Conservation (phyloP, 75 land plant genomes). For the Larix kaempferi region DNA sequence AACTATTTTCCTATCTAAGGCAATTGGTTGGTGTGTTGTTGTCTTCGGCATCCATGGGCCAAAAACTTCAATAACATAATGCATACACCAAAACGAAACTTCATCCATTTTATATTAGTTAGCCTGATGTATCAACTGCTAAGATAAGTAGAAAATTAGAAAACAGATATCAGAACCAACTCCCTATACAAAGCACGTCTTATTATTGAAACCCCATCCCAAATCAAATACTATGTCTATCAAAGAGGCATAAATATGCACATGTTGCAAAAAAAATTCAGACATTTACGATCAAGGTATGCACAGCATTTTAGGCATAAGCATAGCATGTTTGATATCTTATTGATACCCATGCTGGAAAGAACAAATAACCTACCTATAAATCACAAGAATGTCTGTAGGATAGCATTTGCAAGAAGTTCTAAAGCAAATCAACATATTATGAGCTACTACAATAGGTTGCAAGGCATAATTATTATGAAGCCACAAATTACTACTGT, state of each 20-base stretch:
- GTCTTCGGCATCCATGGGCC: no score
- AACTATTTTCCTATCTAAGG: no score
- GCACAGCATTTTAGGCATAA: background rate
- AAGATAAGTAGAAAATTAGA: no score
- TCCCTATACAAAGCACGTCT: background rate
- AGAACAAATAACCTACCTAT: background rate
- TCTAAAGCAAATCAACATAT: background rate
- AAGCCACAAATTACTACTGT: background rate
- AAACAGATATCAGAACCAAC: background rate
- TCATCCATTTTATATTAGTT: no score
- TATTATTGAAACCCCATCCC: background rate
- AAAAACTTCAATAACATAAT: no score
- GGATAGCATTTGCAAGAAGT: background rate
- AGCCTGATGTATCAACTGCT: no score
- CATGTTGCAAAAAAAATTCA: background rate
- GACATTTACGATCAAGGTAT: background rate
- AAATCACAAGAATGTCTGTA: background rate
- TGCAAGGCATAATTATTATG: background rate
- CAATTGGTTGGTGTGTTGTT: no score
- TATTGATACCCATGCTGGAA: background rate
- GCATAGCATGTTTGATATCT: background rate
- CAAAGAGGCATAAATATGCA: background rate
- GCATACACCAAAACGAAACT: no score
- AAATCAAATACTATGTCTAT: background rate
- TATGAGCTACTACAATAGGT: background rate